Evolutionary conservation across 768 basidiomycete genomes (phyloP).

Genomic region (Mrakia frigida): DNA sequence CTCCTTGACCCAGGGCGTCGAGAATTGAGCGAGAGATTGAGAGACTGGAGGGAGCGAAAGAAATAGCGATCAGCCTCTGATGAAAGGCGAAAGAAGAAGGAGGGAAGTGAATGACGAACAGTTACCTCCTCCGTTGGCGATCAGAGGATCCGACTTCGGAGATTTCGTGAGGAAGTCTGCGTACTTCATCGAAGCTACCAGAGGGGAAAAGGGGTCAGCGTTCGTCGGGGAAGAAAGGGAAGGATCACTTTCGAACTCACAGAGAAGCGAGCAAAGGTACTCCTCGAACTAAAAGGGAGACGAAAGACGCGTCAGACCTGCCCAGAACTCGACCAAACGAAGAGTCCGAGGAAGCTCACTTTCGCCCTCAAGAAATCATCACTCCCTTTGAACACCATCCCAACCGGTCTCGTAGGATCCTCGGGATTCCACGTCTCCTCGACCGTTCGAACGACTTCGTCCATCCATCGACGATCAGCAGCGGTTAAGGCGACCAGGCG

Average conservation of each 20-base stretch:
- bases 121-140: constrained; percentile 7
- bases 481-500: constrained; percentile 73
- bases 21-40: constrained; percentile 71
- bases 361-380: constrained; percentile 90
- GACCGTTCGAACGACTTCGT: constrained; percentile 54
- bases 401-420: constrained; percentile 55
- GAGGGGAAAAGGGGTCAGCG: no score
- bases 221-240: no score
- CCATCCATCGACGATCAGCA: constrained; percentile 82
- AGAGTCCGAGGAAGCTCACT: constrained; percentile 47
- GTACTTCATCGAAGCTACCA: constrained; percentile 69
- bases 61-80: neutral
- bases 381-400: constrained; percentile 84
- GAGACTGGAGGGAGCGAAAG: constrained; percentile 33
- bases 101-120: neutral
- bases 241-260: no score
- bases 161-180: constrained; percentile 70
- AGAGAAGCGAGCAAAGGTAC: constrained; percentile 80
- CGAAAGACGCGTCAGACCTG: neutral
- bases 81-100: neutral
- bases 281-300: constrained; percentile 67
- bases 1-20: constrained; percentile 76
- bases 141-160: constrained; percentile 49
- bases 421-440: constrained; percentile 62
- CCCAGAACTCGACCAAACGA: neutral